Evolutionary conservation across 2,329 filamentous ascomycete species (phyloP).

Genomic region (Fusarium udum): DNA sequence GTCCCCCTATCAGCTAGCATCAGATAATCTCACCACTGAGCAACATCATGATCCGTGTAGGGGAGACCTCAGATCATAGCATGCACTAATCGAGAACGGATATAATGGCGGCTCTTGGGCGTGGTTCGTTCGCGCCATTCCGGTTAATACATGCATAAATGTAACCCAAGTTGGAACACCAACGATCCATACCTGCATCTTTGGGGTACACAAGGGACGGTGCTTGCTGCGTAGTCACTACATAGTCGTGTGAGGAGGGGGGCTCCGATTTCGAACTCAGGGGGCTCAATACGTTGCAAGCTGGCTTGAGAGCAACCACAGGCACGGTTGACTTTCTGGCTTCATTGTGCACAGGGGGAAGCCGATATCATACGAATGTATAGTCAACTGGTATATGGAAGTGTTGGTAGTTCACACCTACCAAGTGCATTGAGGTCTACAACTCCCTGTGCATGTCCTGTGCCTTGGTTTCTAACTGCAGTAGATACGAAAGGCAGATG

Average conservation of each 20-base stretch:
- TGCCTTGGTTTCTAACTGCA: neutral
- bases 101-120: neutral
- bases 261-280: neutral
- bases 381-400: neutral
- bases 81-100: neutral
- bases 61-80: slow-evolving; percentile 6
- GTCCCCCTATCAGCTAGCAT: neutral
- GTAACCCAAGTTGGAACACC: slow-evolving; percentile 4
- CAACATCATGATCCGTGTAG: neutral
- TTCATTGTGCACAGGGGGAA: neutral
- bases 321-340: neutral
- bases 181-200: slow-evolving; percentile 13
- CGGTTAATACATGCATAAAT: neutral
- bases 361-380: neutral
- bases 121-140: neutral
- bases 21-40: slow-evolving; percentile 6
- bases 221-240: neutral
- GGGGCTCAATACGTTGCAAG: neutral
- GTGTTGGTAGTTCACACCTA: neutral
- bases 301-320: neutral
- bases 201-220: neutral
- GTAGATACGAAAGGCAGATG: neutral
- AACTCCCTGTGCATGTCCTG: neutral
- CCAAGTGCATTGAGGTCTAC: neutral
- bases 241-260: neutral